These are phyloP conservation scores for Aphanomyces astaci DNA, from an alignment of 352 stramenopile species.

Conservation along the genomic window DNA sequence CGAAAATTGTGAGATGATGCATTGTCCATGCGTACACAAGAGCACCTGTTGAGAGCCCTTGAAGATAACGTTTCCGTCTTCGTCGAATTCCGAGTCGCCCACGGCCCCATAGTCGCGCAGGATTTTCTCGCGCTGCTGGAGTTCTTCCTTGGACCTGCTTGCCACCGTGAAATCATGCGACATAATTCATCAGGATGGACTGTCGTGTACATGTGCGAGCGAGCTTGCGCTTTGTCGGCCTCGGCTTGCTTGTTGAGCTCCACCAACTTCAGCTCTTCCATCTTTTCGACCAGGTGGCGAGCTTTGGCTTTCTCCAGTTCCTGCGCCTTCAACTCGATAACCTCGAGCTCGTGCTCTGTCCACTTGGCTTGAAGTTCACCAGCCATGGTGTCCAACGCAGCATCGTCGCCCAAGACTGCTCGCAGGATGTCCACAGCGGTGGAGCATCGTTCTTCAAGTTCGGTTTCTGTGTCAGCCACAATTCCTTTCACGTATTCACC, in stretches of 20 bases:
- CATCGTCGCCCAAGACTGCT: conserved; percentile 41
- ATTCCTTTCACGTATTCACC: conserved; percentile 64
- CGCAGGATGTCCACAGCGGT: conserved; percentile 55
- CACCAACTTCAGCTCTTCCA: conserved; percentile 42
- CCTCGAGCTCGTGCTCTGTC: background rate
- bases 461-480: conserved; percentile 61
- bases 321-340: background rate
- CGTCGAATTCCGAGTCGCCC: conserved; percentile 71
- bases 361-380: conserved; percentile 4
- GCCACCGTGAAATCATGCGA: background rate
- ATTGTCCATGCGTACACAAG: background rate
- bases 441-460: conserved; percentile 56
- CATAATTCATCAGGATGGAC: background rate
- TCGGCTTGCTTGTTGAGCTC: conserved; percentile 44
- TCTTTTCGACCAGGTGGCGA: conserved; percentile 27
- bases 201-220: conserved; percentile 48
- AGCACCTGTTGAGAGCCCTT: conserved; percentile 47
- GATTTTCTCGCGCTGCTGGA: conserved; percentile 62
- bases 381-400: conserved; percentile 32
- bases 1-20: background rate
- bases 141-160: conserved; percentile 49
- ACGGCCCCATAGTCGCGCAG: conserved; percentile 75
- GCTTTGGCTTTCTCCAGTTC: background rate
- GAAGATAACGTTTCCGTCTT: conserved; percentile 77
- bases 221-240: conserved; percentile 50